Evolutionary conservation across 2,329 filamentous ascomycete species (phyloP), one percentile per base, ranked within the genome.

Genomic region (Cercospora zeina): DNA sequence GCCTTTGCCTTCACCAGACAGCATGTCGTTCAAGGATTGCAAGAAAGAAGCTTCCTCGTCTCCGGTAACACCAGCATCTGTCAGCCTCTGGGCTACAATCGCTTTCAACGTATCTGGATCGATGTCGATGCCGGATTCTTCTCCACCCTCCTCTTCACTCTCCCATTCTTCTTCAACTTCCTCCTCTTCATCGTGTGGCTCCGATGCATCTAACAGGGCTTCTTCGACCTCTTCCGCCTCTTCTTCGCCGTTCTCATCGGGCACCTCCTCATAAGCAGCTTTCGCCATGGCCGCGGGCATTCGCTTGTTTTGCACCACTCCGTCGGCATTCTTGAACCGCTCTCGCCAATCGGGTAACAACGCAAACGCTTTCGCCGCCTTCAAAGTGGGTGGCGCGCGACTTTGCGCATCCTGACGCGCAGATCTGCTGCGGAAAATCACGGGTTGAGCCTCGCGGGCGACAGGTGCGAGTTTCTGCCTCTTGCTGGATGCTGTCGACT

Each of bases 321-420:
- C 68, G 27, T 68, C 66, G 54, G 67, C 70, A 30, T 73, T 66
- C 33, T 67, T 68, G 55, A 77, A 75, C 31, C 74, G 73, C 57
- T 77, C 71, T 61, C 75, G 74, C 80, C 80, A 82, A 62, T 82
- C 75, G 37, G 75, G 74, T 27, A 82, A 63, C 13, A 82, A 66
- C 4, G 79, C 74, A 59, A 75, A 78, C 10, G 74, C 54, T 54
- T 72, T 65, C 1, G 68, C 67, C 13, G 72, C 63, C n/a, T 75
- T 71, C 33, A 62, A n/a, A 11, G 59, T 50, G 13, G 62, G 58
- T 13, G 62, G 53, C 19, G n/a, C 7, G 4, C 27, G 21, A n/a
- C 24, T 59, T 16, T 42, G 42, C 9, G 36, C 42, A 37, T 62
- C 51, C 19, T 58, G 50, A 24, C 69, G 61, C 27, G 67, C 65